Evolutionary conservation across 140 eudicot genomes (phyloP).

Genomic region (Erigeron philadelphicus): DNA sequence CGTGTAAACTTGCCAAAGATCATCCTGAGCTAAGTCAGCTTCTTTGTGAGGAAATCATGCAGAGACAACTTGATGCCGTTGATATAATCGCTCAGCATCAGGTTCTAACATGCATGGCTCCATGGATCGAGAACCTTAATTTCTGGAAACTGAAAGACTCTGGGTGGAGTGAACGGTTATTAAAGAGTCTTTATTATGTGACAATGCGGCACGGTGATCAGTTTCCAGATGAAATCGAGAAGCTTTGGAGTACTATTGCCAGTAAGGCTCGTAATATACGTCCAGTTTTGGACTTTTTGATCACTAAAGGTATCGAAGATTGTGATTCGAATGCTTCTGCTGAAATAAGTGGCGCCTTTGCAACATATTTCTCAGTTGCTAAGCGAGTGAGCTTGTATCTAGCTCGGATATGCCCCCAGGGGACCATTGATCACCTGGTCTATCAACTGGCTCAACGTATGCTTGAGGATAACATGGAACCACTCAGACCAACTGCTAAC

Average conservation of each 20-base stretch:
- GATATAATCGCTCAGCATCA: conserved; percentile 98
- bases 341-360: conserved; percentile 97
- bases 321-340: conserved; percentile 98
- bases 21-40: conserved; percentile 97
- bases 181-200: conserved; percentile 87
- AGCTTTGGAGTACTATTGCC: conserved; percentile 98
- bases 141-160: conserved; percentile 96
- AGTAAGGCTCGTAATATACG: conserved; percentile 86
- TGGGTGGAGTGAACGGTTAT: conserved; percentile 88
- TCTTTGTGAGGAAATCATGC: conserved; percentile 97
- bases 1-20: conserved; percentile 97
- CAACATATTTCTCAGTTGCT: conserved; percentile 94
- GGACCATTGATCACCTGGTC: conserved; percentile 95
- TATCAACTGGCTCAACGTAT: conserved; percentile 90
- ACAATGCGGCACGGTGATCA: conserved; percentile 98
- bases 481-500: conserved; percentile 55
- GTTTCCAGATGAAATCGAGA: conserved; percentile 97
- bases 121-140: conserved; percentile 95
- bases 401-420: conserved; percentile 94
- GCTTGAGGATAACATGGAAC: conserved; percentile 91
- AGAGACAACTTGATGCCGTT: conserved; percentile 95
- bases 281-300: conserved; percentile 90
- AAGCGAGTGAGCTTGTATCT: conserved; percentile 88
- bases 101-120: conserved; percentile 98
- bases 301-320: conserved; percentile 94